Base-by-base conservation (phyloP, 306 rosid genomes). In the Acacia melanoxylon region DNA sequence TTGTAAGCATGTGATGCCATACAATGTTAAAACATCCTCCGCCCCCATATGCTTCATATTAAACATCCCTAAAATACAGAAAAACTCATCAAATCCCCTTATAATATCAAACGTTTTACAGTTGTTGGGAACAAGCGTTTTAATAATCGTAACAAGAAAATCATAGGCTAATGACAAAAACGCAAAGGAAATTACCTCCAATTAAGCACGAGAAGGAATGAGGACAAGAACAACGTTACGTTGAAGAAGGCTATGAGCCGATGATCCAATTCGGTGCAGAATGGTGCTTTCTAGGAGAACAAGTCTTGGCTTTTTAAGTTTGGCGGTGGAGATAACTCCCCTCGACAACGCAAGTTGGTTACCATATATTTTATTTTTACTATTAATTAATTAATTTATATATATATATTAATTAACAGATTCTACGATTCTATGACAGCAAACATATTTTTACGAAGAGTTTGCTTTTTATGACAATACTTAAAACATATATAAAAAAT, bases 261-360 rank as follows among this genome's bases (percentile, higher is more conserved):
- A 25, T 19, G 17, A 40, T 69, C 25, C 3, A 41, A n/a, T 41
- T 69, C 15, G 52, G 51, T 40, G 22, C 49, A 8, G 13, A 68
- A 10, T 20, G 29, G 1, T 20, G n/a, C 12, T 3, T 6, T 37
- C 41, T 6, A 4, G 25, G 61, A n/a, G 24, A 0, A 2, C n/a
- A 45, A 58, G 77, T 8, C 40, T 11, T 69, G 33, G 37, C 17
- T 2, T n/a, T 54, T 51, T 40, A 78, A 78, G 65, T 78, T 72
- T 3, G 49, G 72, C 29, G 71, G 76, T 63, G 22, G 76, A 78
- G 86, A 78, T 41, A 72, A 65, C n/a, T 33, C 25, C 86, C 78
- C 86, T n/a, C 31, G 16, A 8, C 80, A 83, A 73, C 75, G 17
- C 70, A 72, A 72, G 63, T 72, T 45, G 45, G 12, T 68, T 54